phyloP scores from a whole-genome alignment of 768 basidiomycete genomes.

The Pleurotus giganteus region DNA sequence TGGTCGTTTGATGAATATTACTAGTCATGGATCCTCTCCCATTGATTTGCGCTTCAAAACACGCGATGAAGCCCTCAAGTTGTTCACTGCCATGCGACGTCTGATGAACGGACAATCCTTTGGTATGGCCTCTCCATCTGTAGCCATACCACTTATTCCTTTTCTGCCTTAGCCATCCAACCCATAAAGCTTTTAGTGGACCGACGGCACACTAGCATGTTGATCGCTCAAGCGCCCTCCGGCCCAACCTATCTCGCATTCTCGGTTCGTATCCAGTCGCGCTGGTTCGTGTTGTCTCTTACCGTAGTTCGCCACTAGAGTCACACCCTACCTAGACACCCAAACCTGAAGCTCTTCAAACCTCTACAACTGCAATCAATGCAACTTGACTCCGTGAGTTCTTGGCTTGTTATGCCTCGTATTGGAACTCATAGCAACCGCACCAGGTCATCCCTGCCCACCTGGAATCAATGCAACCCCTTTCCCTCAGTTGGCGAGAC shows the following conservation, averaged over 20 bases:
- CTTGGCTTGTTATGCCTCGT: not conserved
- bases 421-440: not conserved
- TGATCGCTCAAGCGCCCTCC: not conserved
- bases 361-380: not conserved
- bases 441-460: not conserved
- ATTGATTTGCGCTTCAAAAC: conserved; percentile 3
- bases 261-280: not conserved
- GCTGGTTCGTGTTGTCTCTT: not conserved
- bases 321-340: not conserved
- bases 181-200: conserved; percentile 1
- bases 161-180: not conserved
- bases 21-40: not conserved
- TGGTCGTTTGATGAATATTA: conserved; percentile 1
- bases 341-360: conserved; percentile 6
- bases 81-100: conserved; percentile 1
- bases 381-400: not conserved
- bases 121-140: not conserved
- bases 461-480: not conserved
- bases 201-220: conserved; percentile 1
- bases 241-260: conserved; percentile 2
- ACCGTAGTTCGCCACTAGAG: not conserved
- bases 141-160: not conserved
- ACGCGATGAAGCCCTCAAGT: not conserved
- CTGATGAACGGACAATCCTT: conserved; percentile 4
- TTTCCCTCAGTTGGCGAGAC: conserved; percentile 1